Evolutionary conservation across 2,329 filamentous ascomycete genomes (phyloP), one percentile per base, ranked within the genome.

Genomic region (Pseudogymnoascus sp.): DNA sequence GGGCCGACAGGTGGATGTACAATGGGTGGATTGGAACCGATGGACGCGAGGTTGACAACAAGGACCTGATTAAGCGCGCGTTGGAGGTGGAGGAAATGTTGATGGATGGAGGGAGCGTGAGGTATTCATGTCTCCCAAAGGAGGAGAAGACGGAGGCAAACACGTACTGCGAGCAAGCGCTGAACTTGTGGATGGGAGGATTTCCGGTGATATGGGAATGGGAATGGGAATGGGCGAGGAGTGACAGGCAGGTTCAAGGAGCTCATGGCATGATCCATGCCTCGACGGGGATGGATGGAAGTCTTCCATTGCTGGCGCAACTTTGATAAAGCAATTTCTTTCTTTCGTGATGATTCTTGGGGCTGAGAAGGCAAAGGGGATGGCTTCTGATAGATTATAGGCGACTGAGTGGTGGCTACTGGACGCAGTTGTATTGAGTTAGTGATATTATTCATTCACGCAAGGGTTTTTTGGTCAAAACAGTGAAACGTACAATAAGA

Each of bases 91-190:
- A 54, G 47, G 47, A 54, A 25, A 35, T 20, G 28, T 3, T 54
- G 47, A 54, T 54, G 47, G 28, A 54, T 54, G 47, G 47, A 28
- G 47, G 47, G 9, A 54, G 47, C 9, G 47, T 54, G 28, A 54
- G 47, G 11, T 54, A 54, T 54, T 33, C 47, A 28, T 54, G 47
- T 14, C 9, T 54, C 47, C 47, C 47, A 2, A 54, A 33, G 28
- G 47, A 54, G 47, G 47, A 54, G 47, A 54, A 54, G 28, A 54
- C 47, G 11, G 28, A 54, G 6, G 47, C 47, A 8, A 18, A 54
- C 33, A 33, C 28, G 3, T 54, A 54, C 14, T 33, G 47, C 6
- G 47, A 54, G 25, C 47, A 54, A 33, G 47, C 47, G 18, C 28
- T 54, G 28, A 54, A 33, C 8, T 14, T 54, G 47, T 54, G 47